Percentiles rank a stretch among this genome's conserved stretches.
Conservation (phyloP, 2,329 filamentous ascomycete species). For the Pseudocercospora cruenta region DNA sequence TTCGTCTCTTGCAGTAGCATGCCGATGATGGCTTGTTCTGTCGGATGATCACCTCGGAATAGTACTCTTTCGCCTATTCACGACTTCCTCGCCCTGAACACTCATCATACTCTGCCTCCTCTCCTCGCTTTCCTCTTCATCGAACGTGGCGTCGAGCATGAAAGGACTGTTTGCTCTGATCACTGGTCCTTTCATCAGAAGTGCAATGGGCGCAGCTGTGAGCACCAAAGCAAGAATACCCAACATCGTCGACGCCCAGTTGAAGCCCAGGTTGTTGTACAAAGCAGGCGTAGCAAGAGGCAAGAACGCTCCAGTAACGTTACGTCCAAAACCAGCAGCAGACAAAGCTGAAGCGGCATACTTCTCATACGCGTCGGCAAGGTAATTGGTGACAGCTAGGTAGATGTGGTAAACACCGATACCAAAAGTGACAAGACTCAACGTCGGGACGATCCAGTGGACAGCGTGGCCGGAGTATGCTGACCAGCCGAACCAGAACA, state of each 20-base stretch:
- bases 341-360: slow-evolving; percentile 53
- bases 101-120: slow-evolving; percentile 24
- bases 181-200: slow-evolving; percentile 37
- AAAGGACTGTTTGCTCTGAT: slow-evolving; percentile 36
- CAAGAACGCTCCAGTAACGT: slow-evolving; percentile 50
- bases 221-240: slow-evolving; percentile 47
- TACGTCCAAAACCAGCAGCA: slow-evolving; percentile 50
- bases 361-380: slow-evolving; percentile 52
- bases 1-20: not conserved
- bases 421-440: slow-evolving; percentile 54
- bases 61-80: not conserved
- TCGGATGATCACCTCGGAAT: not conserved
- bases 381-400: slow-evolving; percentile 53
- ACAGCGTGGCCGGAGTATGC: slow-evolving; percentile 36
- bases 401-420: slow-evolving; percentile 57
- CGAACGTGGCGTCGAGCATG: slow-evolving; percentile 34
- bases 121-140: slow-evolving; percentile 30
- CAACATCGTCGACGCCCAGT: slow-evolving; percentile 51
- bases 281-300: slow-evolving; percentile 50
- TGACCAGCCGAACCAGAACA: slow-evolving; percentile 58
- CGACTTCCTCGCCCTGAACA: slow-evolving; percentile 10
- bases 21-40: not conserved
- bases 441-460: slow-evolving; percentile 52
- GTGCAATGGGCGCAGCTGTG: slow-evolving; percentile 46
- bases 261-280: slow-evolving; percentile 50